These are phyloP conservation scores for Psilocybe azurescens DNA, from an alignment of 768 basidiomycete genomes.

Conservation along the genomic window DNA sequence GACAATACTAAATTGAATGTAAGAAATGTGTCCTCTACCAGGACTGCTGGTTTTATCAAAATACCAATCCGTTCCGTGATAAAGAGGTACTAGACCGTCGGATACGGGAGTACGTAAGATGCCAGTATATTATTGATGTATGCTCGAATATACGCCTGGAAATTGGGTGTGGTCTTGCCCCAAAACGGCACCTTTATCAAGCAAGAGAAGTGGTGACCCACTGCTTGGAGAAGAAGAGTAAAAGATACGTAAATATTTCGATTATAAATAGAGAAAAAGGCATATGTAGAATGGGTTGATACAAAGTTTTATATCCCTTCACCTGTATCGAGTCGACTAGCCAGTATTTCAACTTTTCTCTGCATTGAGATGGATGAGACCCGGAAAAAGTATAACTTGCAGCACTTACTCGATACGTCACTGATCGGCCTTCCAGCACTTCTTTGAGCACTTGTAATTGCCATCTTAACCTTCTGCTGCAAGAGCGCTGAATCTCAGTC, in stretches of 20 bases:
- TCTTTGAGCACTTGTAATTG: constrained; percentile 69
- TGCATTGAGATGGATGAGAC: constrained; percentile 23
- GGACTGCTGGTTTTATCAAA: not conserved
- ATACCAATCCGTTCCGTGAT: not conserved
- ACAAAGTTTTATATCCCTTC: constrained; percentile 46
- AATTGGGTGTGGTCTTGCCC: constrained; percentile 60
- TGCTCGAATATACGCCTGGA: constrained; percentile 82
- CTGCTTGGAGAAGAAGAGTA: not conserved
- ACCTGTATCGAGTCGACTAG: constrained; percentile 67
- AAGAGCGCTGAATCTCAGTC: constrained; percentile 48
- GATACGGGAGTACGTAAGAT: not conserved
- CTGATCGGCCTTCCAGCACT: constrained; percentile 68
- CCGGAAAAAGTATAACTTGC: not conserved
- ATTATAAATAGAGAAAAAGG: not conserved
- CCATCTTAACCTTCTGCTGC: constrained; percentile 67
- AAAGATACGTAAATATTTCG: not conserved
- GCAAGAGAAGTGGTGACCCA: constrained; percentile 33
- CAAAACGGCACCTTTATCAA: constrained; percentile 81
- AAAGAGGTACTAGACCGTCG: not conserved
- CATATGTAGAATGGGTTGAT: not conserved
- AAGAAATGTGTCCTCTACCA: not conserved
- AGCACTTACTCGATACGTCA: constrained; percentile 65
- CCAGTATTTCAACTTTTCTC: constrained; percentile 70
- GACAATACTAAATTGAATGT: constrained; percentile 1
- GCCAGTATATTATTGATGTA: constrained; percentile 41